phyloP scores from a whole-genome alignment of 345 rosid species.

The Carallia brachiata region DNA sequence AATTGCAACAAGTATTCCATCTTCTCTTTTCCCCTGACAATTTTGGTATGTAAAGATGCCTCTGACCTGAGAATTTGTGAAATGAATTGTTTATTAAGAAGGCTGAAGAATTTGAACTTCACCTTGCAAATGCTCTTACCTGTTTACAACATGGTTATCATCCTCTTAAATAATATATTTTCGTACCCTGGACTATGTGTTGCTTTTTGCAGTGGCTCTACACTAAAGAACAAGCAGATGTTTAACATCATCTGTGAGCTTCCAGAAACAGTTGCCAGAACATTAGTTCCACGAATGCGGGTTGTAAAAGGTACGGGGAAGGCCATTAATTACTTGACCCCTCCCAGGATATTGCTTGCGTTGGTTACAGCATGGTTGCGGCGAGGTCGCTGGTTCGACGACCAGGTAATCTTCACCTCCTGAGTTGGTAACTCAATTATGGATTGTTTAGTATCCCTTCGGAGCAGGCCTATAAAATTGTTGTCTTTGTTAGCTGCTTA shows the following conservation, averaged over 20 bases:
- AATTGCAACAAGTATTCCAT: too few relatives aligned
- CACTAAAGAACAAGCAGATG: constrained; percentile 76
- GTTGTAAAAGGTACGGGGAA: constrained; percentile 84
- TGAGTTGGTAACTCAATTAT: background rate
- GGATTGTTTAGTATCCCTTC: background rate
- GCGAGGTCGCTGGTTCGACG: constrained; percentile 93
- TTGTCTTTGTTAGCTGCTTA: too few relatives aligned
- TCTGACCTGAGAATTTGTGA: too few relatives aligned
- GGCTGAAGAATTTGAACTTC: too few relatives aligned
- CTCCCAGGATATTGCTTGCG: constrained; percentile 92
- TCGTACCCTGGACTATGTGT: background rate
- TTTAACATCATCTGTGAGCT: constrained; percentile 92
- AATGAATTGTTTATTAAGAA: too few relatives aligned
- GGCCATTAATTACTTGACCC: constrained; percentile 76
- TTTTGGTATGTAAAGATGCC: too few relatives aligned
- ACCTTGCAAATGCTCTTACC: too few relatives aligned
- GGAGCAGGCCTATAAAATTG: too few relatives aligned
- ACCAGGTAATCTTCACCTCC: constrained; percentile 51
- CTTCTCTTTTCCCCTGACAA: too few relatives aligned
- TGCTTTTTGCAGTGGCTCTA: constrained; percentile 66
- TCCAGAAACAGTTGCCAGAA: constrained; percentile 94
- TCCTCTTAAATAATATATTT: background rate
- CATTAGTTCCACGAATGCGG: constrained; percentile 83
- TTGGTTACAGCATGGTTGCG: constrained; percentile 89
- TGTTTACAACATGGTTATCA: too few relatives aligned